These are phyloP conservation scores for Tetradesmus lagerheimii DNA, from an alignment of 139 green algal species.

Conservation along the genomic window DNA sequence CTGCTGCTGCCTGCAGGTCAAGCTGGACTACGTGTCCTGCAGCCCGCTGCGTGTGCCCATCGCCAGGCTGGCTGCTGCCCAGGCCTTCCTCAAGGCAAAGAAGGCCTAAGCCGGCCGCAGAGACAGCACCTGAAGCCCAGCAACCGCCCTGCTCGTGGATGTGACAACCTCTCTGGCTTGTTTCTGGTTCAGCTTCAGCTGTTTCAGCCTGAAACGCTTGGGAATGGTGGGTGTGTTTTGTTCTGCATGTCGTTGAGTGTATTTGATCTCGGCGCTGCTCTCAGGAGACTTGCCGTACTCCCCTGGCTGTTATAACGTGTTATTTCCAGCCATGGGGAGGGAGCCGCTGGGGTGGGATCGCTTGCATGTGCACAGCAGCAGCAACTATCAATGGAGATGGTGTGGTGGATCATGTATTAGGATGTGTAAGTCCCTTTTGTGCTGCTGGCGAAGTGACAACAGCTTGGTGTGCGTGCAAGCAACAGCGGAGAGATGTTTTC, in stretches of 20 bases:
- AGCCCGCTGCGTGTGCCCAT: constrained; percentile 93
- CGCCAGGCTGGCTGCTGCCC: constrained; percentile 87
- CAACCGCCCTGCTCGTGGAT: not conserved
- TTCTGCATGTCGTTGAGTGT: not conserved
- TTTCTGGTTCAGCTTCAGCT: not conserved
- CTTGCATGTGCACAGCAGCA: not conserved
- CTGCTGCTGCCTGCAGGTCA: not conserved
- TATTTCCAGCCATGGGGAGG: not conserved
- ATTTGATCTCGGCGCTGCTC: not conserved
- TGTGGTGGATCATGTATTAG: not conserved
- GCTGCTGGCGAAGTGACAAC: not conserved
- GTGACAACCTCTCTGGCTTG: not conserved
- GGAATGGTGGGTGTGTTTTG: not conserved
- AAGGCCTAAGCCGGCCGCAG: constrained; percentile 16
- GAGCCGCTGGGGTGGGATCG: not conserved
- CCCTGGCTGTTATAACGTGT: not conserved
- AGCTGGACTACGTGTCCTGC: constrained; percentile 91
- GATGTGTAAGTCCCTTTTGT: not conserved
- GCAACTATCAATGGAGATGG: not conserved
- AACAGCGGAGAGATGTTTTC: not conserved
- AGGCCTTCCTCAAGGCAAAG: constrained; percentile 74
- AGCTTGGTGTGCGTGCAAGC: not conserved
- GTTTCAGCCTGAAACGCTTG: not conserved
- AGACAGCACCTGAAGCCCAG: not conserved
- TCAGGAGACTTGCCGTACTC: not conserved